These are phyloP conservation scores for Beta macrorhiza DNA, from an alignment of 179 eudicot species.

Conservation along the genomic window DNA sequence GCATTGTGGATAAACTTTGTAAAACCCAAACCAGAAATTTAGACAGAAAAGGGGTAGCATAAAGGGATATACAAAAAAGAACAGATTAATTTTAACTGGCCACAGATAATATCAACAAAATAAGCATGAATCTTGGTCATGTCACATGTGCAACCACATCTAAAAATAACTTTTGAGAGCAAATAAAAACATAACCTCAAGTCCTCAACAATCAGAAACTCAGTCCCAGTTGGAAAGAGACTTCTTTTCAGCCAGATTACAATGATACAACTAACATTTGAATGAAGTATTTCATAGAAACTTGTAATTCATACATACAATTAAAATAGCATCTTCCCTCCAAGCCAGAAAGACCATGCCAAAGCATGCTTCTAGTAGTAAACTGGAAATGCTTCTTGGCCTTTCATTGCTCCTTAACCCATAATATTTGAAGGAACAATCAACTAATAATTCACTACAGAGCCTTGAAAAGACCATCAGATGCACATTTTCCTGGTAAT, in stretches of 20 bases:
- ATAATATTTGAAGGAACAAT: neutral
- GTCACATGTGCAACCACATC: neutral
- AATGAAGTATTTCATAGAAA: neutral
- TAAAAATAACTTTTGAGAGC: neutral
- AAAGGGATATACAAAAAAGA: neutral
- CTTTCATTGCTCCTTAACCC: neutral
- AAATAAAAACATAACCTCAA: neutral
- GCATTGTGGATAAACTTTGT: neutral
- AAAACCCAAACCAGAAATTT: neutral
- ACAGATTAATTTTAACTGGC: neutral
- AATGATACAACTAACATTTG: neutral
- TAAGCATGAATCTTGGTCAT: neutral
- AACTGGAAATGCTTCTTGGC: neutral
- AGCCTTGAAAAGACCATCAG: neutral
- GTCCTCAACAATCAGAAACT: neutral
- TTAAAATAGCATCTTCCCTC: neutral
- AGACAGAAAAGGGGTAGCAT: conserved; percentile 1
- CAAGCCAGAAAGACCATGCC: neutral
- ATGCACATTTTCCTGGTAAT: neutral
- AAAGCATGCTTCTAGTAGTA: neutral
- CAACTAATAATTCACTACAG: neutral
- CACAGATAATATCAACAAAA: neutral
- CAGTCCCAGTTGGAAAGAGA: neutral
- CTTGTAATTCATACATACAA: neutral
- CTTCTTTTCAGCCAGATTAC: neutral